Conservation (phyloP, 2,329 filamentous ascomycete species). For the Trichoderma sp. region DNA sequence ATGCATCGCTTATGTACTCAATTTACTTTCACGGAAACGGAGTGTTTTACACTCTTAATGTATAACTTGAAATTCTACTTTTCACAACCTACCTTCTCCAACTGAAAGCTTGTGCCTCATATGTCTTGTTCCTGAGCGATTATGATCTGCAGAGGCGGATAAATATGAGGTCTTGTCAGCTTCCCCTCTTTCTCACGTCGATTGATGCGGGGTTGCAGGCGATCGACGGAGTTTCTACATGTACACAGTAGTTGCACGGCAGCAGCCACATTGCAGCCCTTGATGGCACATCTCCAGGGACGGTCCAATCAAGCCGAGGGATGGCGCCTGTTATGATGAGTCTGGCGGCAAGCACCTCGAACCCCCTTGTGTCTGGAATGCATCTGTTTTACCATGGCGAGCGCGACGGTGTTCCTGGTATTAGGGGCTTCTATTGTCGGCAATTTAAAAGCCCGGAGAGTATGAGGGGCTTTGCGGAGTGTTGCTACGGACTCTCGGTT, state of each 20-base stretch:
- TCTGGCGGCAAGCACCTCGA: not conserved
- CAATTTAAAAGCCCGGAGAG: not conserved
- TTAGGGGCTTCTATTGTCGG: not conserved
- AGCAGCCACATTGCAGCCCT: conserved; percentile 7
- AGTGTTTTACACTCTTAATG: conserved; percentile 15
- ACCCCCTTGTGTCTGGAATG: not conserved
- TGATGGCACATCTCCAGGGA: conserved; percentile 3
- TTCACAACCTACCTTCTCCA: not conserved
- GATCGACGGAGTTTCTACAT: not conserved
- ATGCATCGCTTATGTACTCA: conserved; percentile 20
- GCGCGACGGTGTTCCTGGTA: too few relatives aligned
- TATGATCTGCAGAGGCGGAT: not conserved
- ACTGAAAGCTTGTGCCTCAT: not conserved
- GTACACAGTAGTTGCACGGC: not conserved
- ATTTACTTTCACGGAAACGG: conserved; percentile 8
- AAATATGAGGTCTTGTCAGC: not conserved
- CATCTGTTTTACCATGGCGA: not conserved
- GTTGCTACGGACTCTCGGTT: not conserved
- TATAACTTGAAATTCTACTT: conserved; percentile 3
- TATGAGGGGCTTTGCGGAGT: not conserved
- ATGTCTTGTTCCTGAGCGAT: not conserved
- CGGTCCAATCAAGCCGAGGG: not conserved
- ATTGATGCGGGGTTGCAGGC: not conserved
- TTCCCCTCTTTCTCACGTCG: not conserved
- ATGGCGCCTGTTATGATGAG: not conserved